Percentiles rank a stretch among this genome's conserved stretches.
These are phyloP conservation scores for Euphorbia tirucalli DNA, from an alignment of 345 rosid genomes.

Conservation along the genomic window DNA sequence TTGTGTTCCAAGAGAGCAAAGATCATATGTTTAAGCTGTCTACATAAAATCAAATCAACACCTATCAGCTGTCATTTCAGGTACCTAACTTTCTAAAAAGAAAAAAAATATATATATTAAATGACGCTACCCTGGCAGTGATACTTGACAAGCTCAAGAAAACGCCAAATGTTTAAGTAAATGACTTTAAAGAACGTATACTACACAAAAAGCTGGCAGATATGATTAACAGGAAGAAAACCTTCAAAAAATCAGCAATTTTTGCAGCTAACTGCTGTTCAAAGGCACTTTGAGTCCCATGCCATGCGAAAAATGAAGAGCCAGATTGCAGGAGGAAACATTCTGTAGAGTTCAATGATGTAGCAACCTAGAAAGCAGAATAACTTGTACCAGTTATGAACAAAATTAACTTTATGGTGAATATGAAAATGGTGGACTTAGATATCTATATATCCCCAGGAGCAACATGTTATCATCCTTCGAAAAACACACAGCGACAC, in stretches of 20 bases:
- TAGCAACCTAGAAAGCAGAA: conserved; percentile 54
- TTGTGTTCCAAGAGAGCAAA: not conserved
- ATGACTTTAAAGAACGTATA: not conserved
- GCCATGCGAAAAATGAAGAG: conserved; percentile 82
- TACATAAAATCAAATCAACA: not conserved
- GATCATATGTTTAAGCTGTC: not conserved
- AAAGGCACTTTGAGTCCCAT: conserved; percentile 86
- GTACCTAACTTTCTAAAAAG: not conserved
- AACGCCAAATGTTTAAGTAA: not conserved
- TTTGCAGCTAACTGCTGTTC: conserved; percentile 89
- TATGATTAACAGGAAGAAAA: conserved; percentile 17
- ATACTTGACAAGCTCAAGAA: not conserved
- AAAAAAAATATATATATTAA: no score
- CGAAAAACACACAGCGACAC: not conserved
- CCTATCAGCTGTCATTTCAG: not conserved
- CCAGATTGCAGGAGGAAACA: conserved; percentile 99
- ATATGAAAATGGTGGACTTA: not conserved
- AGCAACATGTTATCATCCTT: not conserved
- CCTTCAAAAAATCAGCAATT: conserved; percentile 88
- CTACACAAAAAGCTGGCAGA: not conserved
- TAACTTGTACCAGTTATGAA: not conserved
- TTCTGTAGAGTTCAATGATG: conserved; percentile 75
- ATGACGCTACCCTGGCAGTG: not conserved
- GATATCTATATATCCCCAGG: not conserved
- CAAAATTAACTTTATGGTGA: not conserved